Base-by-base conservation (phyloP, 495 filamentous ascomycete genomes). In the Lophiostoma macrostomum region DNA sequence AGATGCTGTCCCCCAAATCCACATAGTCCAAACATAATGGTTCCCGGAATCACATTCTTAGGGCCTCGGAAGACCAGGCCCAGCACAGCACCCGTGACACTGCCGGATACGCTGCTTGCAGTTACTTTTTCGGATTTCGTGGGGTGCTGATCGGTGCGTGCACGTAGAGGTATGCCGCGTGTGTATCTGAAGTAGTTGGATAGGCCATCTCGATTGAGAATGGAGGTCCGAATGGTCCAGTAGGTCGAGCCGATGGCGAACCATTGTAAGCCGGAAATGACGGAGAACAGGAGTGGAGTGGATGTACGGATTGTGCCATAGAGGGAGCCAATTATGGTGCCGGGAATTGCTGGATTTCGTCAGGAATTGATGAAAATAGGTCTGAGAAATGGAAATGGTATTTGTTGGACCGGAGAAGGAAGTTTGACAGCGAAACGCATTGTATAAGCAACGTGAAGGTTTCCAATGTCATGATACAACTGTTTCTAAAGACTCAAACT, bases 251-350 rank as follows among this genome's bases (percentile, higher is more conserved):
- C 88, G 36, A 94, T 78, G 31, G 76, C 71, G 70, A 85, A 87
- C 78, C 86, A 95, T 70, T 95, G 90, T 32, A 86, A 72, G 29
- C 87, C 85, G 24, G 83, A 80, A 46, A 82, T 78, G 29, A 83
- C 37, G 4, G 88, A 82, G 71, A 90, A 93, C 4, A 95, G 68
- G 7, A 78, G 68, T 10, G 82, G 75, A 31, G 85, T 82, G 4
- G 72, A 78, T 20, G 82, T 85, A 61, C 81, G 76, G 25, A 90
- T 60, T 24, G 88, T 83, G 22, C 86, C 88, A 27, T 73, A 68
- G 34, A 80, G 75, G 42, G 84, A 84, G 49, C 91, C 90, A 48
- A 83, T 69, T 22, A 91, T 60, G 22, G 90, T 60, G n/a, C 91
- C 93, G 30, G 78, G 72, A 42, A 74, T 71, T 53, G 86, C 88